phyloP scores from a whole-genome alignment of 225 moss, liverwort and hornwort species.

The Neckera pumila region DNA sequence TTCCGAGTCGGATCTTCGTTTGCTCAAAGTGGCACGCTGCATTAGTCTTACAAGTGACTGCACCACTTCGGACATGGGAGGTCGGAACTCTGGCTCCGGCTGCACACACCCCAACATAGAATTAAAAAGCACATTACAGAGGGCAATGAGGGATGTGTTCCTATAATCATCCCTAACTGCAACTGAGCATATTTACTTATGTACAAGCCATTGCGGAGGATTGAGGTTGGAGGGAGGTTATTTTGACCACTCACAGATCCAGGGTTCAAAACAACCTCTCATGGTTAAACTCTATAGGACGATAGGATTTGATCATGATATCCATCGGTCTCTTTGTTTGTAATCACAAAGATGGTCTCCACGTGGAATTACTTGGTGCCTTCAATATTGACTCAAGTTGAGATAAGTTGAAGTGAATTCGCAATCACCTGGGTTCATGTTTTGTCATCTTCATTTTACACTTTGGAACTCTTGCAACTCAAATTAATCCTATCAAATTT shows the following conservation, averaged over 20 bases:
- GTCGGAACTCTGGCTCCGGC: constrained; percentile 80
- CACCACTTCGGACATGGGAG: constrained; percentile 79
- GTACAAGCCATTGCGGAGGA: fast-evolving
- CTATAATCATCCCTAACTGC: background rate
- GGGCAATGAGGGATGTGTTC: background rate
- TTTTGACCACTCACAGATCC: background rate
- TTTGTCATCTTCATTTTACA: background rate
- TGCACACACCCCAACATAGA: background rate
- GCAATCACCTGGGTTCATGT: no score
- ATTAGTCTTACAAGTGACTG: constrained; percentile 64
- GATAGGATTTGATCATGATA: background rate
- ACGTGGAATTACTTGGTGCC: fast-evolving
- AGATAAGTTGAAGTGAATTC: background rate
- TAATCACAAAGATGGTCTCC: background rate
- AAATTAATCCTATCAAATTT: background rate
- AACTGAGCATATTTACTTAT: background rate
- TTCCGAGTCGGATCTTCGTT: constrained; percentile 36
- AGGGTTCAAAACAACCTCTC: background rate
- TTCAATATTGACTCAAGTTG: background rate
- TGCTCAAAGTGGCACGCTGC: constrained; percentile 71
- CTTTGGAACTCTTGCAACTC: background rate
- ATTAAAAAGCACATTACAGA: background rate
- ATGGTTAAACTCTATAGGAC: background rate
- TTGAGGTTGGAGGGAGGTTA: background rate
- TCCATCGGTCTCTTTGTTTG: background rate